phyloP scores from a whole-genome alignment of 257 asterid genomes.

The Scutellaria galericulata region DNA sequence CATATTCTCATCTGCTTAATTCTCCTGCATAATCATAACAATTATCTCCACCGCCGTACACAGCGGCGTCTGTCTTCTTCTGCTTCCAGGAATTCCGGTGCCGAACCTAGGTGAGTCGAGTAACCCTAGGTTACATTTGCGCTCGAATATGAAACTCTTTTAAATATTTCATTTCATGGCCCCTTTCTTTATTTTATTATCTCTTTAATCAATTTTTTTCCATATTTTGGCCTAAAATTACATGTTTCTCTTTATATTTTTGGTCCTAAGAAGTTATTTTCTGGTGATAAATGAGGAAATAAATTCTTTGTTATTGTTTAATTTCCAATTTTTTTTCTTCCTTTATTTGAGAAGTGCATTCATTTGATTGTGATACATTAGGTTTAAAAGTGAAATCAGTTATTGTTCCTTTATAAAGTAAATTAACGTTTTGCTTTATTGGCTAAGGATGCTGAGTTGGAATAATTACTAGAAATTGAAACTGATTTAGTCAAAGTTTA shows the following conservation, averaged over 20 bases:
- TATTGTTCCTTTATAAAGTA: slow-evolving; percentile 29
- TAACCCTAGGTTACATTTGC: too few species aligned
- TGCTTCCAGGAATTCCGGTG: too few species aligned
- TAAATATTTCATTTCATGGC: slow-evolving; percentile 24
- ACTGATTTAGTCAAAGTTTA: too few species aligned
- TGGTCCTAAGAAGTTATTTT: slow-evolving; percentile 4
- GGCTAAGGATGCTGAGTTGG: slow-evolving; percentile 50
- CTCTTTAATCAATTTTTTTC: slow-evolving; percentile 18
- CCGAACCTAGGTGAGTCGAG: too few species aligned
- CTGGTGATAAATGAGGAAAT: background rate
- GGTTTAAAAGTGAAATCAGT: slow-evolving; percentile 17
- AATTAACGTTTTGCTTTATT: slow-evolving; percentile 46
- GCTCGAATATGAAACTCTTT: slow-evolving; percentile 12
- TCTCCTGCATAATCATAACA: too few species aligned
- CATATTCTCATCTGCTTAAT: too few species aligned
- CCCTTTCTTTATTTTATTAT: slow-evolving; percentile 28
- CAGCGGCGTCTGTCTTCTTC: too few species aligned
- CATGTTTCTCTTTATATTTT: too few species aligned
- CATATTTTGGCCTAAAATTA: background rate
- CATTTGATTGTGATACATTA: slow-evolving; percentile 7
- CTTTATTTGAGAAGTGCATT: background rate
- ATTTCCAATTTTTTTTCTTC: background rate
- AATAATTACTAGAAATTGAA: too few species aligned
- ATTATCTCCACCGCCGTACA: too few species aligned
- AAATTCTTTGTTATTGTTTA: background rate